Base-by-base conservation (phyloP, 257 asterid species). In the Solanum pimpinellifolium region DNA sequence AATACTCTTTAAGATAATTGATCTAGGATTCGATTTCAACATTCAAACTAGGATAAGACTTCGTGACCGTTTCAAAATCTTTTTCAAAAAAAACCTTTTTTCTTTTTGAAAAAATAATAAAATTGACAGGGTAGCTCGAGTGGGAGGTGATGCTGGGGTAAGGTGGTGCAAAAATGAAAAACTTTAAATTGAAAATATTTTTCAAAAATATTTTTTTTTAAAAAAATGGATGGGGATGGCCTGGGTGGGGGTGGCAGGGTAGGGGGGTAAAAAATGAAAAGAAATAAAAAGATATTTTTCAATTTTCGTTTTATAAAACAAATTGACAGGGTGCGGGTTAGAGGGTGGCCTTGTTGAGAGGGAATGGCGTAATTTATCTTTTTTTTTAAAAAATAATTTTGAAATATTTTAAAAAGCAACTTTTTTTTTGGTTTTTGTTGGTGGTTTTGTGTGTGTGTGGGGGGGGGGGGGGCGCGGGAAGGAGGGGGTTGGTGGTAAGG, bases 201-300 rank as follows among this genome's bases (percentile, higher is more conserved):
- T 52, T 16, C 0, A 0, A 52, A 49, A 15, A 49, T 2, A 49
- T 0, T 15, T 14, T 15, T 13, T 47, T 47, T 14, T 0, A 0
- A 12, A 14, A 41, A 14, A 33, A 6, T 52, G 6, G 62, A 52
- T 16, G 62, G 62, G 62, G 4, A 52, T 52, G 23, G 60, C 60
- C 60, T 49, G 60, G 21, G 21, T 5, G 9, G 9, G 20, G 60
- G 21, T 49, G 21, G 21, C 21, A 15, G 9, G 23, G 59, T 37
- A 6, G 59, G 6, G 2, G 3, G 16, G 21, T 15, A 49, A 49
- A 49, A 49, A 5, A 15, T 15, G 59, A 0, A 4, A 4, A 44
- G 12, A 44, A 44, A 44, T 7, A 3, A 44, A 49, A 52, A 52
- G 1, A 52, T 6, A 52, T 16, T 52, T 52, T 3, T 16, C 23